Evolutionary conservation across 2,329 filamentous ascomycete genomes (phyloP).

Genomic region (Decorospora gaudefroyi): DNA sequence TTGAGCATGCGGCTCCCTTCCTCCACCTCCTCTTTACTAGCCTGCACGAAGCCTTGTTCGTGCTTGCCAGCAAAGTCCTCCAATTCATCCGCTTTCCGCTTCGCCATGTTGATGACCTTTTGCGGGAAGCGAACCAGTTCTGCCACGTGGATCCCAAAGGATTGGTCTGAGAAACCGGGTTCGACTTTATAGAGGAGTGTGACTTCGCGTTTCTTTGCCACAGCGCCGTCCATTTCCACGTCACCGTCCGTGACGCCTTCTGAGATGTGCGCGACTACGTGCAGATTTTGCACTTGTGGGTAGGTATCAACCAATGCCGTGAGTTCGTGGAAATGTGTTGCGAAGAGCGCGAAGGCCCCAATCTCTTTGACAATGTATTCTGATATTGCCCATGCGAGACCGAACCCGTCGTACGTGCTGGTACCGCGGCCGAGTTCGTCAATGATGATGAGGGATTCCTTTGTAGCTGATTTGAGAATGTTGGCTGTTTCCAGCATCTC

Average conservation of each 20-base stretch:
- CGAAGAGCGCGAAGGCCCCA: slow-evolving; percentile 90
- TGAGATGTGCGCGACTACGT: slow-evolving; percentile 91
- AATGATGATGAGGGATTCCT: slow-evolving; percentile 96
- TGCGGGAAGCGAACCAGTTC: slow-evolving; percentile 94
- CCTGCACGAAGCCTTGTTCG: slow-evolving; percentile 54
- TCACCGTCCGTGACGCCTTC: slow-evolving; percentile 45
- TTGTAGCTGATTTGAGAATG: slow-evolving; percentile 94
- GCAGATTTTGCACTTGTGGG: slow-evolving; percentile 86
- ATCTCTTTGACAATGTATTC: slow-evolving; percentile 97
- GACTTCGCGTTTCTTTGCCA: slow-evolving; percentile 67
- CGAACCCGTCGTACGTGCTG: slow-evolving; percentile 97
- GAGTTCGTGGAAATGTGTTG: slow-evolving; percentile 97
- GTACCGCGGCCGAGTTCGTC: slow-evolving; percentile 96
- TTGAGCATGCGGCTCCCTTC: slow-evolving; percentile 86
- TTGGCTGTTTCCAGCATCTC: slow-evolving; percentile 99
- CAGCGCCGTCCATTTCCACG: slow-evolving; percentile 51
- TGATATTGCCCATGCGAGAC: slow-evolving; percentile 97
- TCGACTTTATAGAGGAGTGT: slow-evolving; percentile 97
- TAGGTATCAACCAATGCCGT: slow-evolving; percentile 87
- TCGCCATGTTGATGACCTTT: slow-evolving; percentile 99
- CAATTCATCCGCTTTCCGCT: slow-evolving; percentile 95
- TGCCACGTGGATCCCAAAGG: slow-evolving; percentile 96
- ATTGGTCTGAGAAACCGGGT: slow-evolving; percentile 93
- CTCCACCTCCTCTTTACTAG: slow-evolving; percentile 81
- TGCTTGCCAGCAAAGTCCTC: slow-evolving; percentile 91